Conservation (phyloP, 495 filamentous ascomycete genomes). For the Elasticomyces elasticus region DNA sequence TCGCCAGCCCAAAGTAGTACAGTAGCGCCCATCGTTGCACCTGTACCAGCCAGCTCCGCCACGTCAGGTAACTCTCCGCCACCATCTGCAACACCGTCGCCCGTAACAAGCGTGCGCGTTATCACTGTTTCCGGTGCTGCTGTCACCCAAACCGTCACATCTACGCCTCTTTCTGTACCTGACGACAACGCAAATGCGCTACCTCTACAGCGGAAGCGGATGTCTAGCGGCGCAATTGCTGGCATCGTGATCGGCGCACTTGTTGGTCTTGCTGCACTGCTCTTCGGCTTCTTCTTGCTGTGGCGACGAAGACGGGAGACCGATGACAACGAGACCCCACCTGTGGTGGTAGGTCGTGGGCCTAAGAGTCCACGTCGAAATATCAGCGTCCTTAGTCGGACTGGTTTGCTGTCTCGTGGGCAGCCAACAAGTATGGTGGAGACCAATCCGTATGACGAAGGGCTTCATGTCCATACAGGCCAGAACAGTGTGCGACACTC, state of each 20-base stretch:
- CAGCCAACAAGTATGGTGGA: slow-evolving; percentile 8
- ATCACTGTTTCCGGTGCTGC: slow-evolving; percentile 9
- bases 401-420: slow-evolving; percentile 16
- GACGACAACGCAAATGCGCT: neutral
- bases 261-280: slow-evolving; percentile 9
- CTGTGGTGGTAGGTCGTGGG: neutral
- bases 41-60: neutral
- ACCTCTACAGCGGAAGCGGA: slow-evolving; percentile 3
- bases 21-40: neutral
- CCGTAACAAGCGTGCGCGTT: slow-evolving; percentile 10
- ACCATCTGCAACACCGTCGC: neutral
- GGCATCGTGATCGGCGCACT: slow-evolving; percentile 18
- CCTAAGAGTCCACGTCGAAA: slow-evolving; percentile 6
- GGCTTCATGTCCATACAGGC: neutral
- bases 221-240: slow-evolving; percentile 19
- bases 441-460: neutral
- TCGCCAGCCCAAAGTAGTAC: slow-evolving; percentile 1
- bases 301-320: slow-evolving; percentile 10
- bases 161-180: slow-evolving; percentile 4
- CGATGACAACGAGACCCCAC: neutral
- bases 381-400: slow-evolving; percentile 21
- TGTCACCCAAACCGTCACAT: slow-evolving; percentile 19
- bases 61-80: neutral
- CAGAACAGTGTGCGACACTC: slow-evolving; percentile 18
- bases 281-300: slow-evolving; percentile 8